Evolutionary conservation across 495 filamentous ascomycete genomes (phyloP).

Genomic region (Penicillium egyptiacum): DNA sequence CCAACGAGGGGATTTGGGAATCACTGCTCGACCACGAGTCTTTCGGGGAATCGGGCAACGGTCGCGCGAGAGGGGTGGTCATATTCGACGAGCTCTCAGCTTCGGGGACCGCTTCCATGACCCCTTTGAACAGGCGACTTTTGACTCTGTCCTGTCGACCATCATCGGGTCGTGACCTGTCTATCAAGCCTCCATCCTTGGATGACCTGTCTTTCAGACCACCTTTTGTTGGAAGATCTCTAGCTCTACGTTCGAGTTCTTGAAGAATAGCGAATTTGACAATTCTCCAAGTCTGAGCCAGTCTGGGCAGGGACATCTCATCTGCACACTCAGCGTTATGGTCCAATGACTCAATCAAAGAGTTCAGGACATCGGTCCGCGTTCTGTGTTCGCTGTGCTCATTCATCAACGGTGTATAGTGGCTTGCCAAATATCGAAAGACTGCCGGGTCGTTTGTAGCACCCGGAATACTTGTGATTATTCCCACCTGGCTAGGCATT

Average conservation of each 20-base stretch:
- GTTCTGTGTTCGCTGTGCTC: slow-evolving; percentile 20
- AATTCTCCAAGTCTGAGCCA: slow-evolving; percentile 76
- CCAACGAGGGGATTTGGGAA: slow-evolving; percentile 33
- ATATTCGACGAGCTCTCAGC: slow-evolving; percentile 73
- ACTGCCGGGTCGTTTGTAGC: slow-evolving; percentile 49
- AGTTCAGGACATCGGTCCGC: slow-evolving; percentile 42
- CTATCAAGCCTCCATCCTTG: slow-evolving; percentile 33
- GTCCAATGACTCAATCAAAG: slow-evolving; percentile 55
- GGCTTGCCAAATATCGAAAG: slow-evolving; percentile 59
- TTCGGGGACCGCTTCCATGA: slow-evolving; percentile 50
- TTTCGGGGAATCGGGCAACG: slow-evolving; percentile 53
- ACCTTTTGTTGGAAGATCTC: slow-evolving; percentile 49
- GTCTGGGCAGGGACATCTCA: slow-evolving; percentile 55
- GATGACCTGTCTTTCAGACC: slow-evolving; percentile 32
- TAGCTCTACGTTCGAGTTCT: slow-evolving; percentile 57
- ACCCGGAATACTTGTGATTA: slow-evolving; percentile 59
- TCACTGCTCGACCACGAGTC: slow-evolving; percentile 32
- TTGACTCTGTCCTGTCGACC: slow-evolving; percentile 42
- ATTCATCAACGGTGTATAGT: slow-evolving; percentile 52
- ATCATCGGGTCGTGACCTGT: slow-evolving; percentile 36
- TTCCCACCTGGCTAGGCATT: slow-evolving; percentile 59
- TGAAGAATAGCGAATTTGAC: slow-evolving; percentile 61
- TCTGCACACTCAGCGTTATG: slow-evolving; percentile 64
- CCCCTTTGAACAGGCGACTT: slow-evolving; percentile 45
- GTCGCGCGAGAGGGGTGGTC: slow-evolving; percentile 73